These are phyloP conservation scores for Phytophthora syringae DNA, from an alignment of 352 stramenopile genomes.

Conservation along the genomic window DNA sequence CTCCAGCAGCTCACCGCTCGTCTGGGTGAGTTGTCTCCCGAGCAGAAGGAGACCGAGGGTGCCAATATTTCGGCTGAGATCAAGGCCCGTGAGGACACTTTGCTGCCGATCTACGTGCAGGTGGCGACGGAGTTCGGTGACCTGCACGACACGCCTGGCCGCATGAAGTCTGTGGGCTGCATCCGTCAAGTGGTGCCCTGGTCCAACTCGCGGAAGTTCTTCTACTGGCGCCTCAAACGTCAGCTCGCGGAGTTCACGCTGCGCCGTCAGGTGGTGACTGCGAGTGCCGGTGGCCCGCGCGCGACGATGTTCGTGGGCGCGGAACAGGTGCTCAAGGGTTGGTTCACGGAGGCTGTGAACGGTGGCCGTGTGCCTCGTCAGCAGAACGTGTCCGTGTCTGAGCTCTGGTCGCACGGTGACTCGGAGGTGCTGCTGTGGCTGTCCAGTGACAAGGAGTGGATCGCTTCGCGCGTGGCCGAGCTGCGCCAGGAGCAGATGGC, in stretches of 20 bases:
- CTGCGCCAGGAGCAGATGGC: constrained; percentile 77
- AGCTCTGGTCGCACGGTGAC: constrained; percentile 73
- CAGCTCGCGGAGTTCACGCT: constrained; percentile 97
- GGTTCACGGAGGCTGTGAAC: constrained; percentile 87
- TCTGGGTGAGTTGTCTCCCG: constrained; percentile 64
- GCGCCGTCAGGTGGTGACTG: constrained; percentile 61
- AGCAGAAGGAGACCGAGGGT: constrained; percentile 53
- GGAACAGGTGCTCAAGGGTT: constrained; percentile 74
- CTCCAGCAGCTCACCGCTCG: constrained; percentile 85
- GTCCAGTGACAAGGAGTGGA: constrained; percentile 80
- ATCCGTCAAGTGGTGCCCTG: constrained; percentile 98
- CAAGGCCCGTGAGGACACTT: constrained; percentile 89
- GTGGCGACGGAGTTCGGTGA: constrained; percentile 99
- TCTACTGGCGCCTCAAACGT: constrained; percentile 98
- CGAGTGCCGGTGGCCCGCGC: constrained; percentile 36
- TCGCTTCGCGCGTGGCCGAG: constrained; percentile 59
- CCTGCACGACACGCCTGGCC: constrained; percentile 99
- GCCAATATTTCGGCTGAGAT: constrained; percentile 91
- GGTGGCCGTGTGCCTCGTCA: constrained; percentile 68
- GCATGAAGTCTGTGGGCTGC: constrained; percentile 99
- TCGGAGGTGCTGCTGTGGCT: constrained; percentile 87
- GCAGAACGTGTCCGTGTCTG: constrained; percentile 67
- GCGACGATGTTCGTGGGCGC: constrained; percentile 54
- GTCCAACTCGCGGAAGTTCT: constrained; percentile 95
- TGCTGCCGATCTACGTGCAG: constrained; percentile 98